phyloP scores from a whole-genome alignment of 1,284 basidiomycete genomes.

The Marasmius sp. region DNA sequence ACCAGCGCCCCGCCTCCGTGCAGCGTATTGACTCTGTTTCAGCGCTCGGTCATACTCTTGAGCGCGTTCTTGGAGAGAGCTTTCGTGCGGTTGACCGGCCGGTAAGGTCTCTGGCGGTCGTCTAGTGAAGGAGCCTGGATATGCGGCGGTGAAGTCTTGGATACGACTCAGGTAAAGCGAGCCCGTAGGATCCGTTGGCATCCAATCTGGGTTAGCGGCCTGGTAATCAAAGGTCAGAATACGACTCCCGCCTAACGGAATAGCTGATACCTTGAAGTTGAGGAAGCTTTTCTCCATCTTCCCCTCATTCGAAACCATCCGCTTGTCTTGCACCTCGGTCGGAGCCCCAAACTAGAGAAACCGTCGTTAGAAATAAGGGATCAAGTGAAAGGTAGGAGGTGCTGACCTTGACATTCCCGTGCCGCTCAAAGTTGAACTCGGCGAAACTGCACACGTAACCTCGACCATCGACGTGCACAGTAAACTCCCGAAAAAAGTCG shows the following conservation, averaged over 20 bases:
- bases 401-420: conserved; percentile 81
- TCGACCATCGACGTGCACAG: conserved; percentile 93
- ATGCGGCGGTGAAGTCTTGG: conserved; percentile 61
- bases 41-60: conserved; percentile 76
- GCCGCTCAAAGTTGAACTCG: conserved; percentile 94
- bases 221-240: conserved; percentile 21
- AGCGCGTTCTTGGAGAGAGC: conserved; percentile 48
- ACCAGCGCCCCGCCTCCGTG: conserved; percentile 42
- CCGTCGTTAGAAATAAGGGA: not conserved
- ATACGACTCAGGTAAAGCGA: conserved; percentile 85
- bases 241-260: not conserved
- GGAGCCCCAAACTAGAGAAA: conserved; percentile 74
- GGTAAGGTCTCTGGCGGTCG: conserved; percentile 30
- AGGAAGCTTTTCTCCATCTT: conserved; percentile 99
- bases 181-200: conserved; percentile 81
- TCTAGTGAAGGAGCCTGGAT: conserved; percentile 27
- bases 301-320: conserved; percentile 82
- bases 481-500: conserved; percentile 97
- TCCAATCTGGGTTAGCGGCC: conserved; percentile 95
- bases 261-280: conserved; percentile 76
- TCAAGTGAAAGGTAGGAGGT: not conserved
- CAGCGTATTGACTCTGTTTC: conserved; percentile 63
- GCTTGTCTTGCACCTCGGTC: conserved; percentile 61
- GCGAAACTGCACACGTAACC: conserved; percentile 98
- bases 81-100: conserved; percentile 32